phyloP scores from a whole-genome alignment of 75 land plant species.

The Pinus taeda region DNA sequence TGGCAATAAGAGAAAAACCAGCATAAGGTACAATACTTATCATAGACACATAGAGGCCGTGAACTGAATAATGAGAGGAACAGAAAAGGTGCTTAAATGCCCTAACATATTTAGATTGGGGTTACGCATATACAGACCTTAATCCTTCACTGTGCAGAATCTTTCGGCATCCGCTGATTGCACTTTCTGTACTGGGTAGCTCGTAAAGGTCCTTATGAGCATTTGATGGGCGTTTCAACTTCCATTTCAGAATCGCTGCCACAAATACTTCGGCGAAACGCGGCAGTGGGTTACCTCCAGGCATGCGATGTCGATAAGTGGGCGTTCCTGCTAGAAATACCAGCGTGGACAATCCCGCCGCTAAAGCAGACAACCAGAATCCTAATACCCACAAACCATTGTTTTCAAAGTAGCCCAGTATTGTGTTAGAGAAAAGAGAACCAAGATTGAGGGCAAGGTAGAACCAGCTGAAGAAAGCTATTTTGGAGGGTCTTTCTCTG shows the following conservation, averaged over 20 bases:
- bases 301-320: constrained; percentile 47
- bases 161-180: too few relatives aligned
- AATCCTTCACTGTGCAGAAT: constrained; percentile 10
- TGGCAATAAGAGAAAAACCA: neutral
- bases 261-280: constrained; percentile 60
- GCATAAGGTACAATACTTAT: neutral
- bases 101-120: neutral
- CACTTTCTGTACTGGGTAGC: neutral
- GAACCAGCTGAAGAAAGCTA: too few relatives aligned
- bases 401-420: too few relatives aligned
- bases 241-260: constrained; percentile 55
- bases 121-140: constrained; percentile 23
- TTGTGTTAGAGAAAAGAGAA: too few relatives aligned
- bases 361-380: too few relatives aligned
- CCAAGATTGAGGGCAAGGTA: too few relatives aligned
- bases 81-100: too few relatives aligned
- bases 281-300: constrained; percentile 53
- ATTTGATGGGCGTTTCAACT: constrained; percentile 23
- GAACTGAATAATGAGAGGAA: too few relatives aligned
- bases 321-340: constrained; percentile 41
- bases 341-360: constrained; percentile 12
- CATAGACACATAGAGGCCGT: too few relatives aligned
- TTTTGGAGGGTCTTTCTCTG: too few relatives aligned
- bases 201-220: neutral
- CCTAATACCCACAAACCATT: too few relatives aligned